Conservation (phyloP, 1,284 basidiomycete species). For the Coniferiporia sulphurascens region DNA sequence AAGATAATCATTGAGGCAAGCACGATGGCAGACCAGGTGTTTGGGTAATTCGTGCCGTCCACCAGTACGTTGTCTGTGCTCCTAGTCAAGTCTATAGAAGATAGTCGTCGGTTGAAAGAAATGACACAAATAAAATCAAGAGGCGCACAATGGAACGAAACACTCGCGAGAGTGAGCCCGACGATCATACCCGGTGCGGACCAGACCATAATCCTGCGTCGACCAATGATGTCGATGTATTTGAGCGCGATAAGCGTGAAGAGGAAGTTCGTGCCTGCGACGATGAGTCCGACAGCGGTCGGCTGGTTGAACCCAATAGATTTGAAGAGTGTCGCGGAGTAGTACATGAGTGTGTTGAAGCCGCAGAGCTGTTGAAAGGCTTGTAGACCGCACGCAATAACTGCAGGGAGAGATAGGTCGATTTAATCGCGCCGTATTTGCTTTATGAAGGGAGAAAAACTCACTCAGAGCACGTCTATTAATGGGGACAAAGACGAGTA, state of each 20-base stretch:
- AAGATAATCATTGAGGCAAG: constrained; percentile 77
- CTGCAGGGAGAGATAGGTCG: constrained; percentile 31
- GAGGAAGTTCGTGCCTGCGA: constrained; percentile 76
- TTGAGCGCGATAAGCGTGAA: constrained; percentile 80
- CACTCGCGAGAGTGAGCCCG: constrained; percentile 63
- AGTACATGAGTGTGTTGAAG: constrained; percentile 66
- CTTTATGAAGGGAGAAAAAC: constrained; percentile 21
- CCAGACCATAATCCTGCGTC: constrained; percentile 71
- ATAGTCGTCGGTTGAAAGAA: neutral
- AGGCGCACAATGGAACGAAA: constrained; percentile 70
- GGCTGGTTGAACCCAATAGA: constrained; percentile 78
- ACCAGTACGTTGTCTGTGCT: constrained; percentile 64
- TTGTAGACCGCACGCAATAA: constrained; percentile 75
- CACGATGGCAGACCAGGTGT: constrained; percentile 64
- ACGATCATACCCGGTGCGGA: constrained; percentile 77
- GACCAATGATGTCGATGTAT: constrained; percentile 77
- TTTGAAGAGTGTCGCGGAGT: constrained; percentile 75
- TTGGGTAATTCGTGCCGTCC: constrained; percentile 59
- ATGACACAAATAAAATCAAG: neutral
- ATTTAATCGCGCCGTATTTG: neutral
- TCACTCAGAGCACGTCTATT: constrained; percentile 70
- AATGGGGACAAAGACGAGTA: constrained; percentile 50
- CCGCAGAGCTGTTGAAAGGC: constrained; percentile 81
- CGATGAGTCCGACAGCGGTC: constrained; percentile 73
- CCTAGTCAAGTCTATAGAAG: constrained; percentile 53